Percentiles rank a stretch among this genome's conserved stretches.
phyloP scores from a whole-genome alignment of 2,329 filamentous ascomycete species.

The Aspergillus unguis region DNA sequence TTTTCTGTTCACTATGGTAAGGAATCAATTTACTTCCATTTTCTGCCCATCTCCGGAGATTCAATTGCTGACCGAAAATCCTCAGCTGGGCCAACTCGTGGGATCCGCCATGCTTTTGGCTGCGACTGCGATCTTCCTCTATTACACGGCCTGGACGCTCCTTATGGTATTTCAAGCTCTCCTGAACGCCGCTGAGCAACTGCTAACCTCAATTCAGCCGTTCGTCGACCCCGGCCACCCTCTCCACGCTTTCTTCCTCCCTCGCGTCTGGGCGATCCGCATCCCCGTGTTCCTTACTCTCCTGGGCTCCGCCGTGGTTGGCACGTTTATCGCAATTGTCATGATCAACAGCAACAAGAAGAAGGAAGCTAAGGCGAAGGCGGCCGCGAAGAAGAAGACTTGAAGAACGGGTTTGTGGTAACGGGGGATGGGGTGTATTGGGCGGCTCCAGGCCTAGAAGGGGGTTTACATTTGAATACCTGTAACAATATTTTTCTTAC shows the following conservation, averaged over 20 bases:
- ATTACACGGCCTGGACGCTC: constrained; percentile 97
- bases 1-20: constrained; percentile 28
- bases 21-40: neutral
- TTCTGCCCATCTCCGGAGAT: neutral
- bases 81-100: constrained; percentile 82
- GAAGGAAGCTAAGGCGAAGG: constrained; percentile 91
- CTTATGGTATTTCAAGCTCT: constrained; percentile 68
- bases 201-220: constrained; percentile 57
- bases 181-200: neutral
- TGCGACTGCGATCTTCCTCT: constrained; percentile 72
- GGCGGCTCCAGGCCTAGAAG: constrained; percentile 1
- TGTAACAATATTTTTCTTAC: constrained; percentile 11
- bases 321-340: constrained; percentile 90
- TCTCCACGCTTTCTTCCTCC: constrained; percentile 91
- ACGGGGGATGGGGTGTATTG: constrained; percentile 2
- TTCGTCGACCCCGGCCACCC: constrained; percentile 95
- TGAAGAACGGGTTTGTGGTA: constrained; percentile 30
- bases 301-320: constrained; percentile 86
- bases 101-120: constrained; percentile 72
- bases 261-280: constrained; percentile 97
- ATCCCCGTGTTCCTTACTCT: constrained; percentile 96
- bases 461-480: constrained; percentile 5
- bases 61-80: constrained; percentile 7
- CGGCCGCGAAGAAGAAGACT: constrained; percentile 80
- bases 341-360: constrained; percentile 99